Base-by-base conservation (phyloP, 2,329 filamentous ascomycete genomes). In the Monilinia vaccinii-corymbosi region DNA sequence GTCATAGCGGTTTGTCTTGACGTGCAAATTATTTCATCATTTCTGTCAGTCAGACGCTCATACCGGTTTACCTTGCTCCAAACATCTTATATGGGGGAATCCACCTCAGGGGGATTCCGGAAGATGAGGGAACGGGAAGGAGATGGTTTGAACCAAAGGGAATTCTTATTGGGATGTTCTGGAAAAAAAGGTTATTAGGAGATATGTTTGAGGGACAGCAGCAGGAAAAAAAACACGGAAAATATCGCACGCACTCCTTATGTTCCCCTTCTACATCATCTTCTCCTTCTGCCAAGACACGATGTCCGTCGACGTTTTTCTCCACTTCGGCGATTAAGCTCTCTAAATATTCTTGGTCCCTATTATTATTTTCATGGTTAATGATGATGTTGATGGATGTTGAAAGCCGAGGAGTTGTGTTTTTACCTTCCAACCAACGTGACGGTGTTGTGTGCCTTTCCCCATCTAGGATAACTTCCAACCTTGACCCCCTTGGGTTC, bases 381-480 rank as follows among this genome's bases (percentile, higher is more conserved):
- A 31, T 16, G 25, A 55, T 18, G 2, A 13, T 11, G 13, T 14
- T 11, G 11, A 42, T 53, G 11, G 32, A 38, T 34, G 23, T 25
- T n/a, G n/a, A 11, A 42, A 28, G 23, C 25, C 21, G 42, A 59
- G 34, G 23, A n/a, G 14, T 13, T 40, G 7, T 36, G 31, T 49
- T 71, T 75, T 67, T 70, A 82, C 78, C 75, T 77, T 66, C 84
- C 83, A 23, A 97, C 92, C 57, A 99, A 77, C 13, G 93, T 97
- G 51, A 97, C 91, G 0, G 91, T 94, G 74, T 97, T 97, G 64
- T 80, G 80, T 69, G 84, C 84, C 79, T 90, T 93, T 6, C 88
- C 90, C 91, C 92, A 97, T 59, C 91, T 80, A 40, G 94, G 94
- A 74, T 99, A 97, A 74, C 90, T 96, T 50, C 94, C 94, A 18